Evolutionary conservation across 192 early-diverging fungal genomes (phyloP).

Genomic region (Martensiomyces pterosporus): DNA sequence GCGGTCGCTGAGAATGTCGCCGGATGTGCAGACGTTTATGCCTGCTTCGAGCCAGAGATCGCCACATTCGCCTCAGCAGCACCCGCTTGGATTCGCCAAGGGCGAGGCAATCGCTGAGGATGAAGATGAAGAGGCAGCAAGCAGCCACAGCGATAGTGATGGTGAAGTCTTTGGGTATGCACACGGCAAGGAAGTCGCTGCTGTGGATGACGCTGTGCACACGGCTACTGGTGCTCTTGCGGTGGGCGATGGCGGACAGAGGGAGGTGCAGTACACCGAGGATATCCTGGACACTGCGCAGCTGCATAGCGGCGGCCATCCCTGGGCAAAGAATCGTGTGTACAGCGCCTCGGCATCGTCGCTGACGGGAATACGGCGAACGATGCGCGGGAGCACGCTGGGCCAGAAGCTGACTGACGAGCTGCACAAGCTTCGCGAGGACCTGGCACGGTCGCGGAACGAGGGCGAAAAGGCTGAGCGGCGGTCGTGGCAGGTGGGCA

Average conservation of each 20-base stretch:
- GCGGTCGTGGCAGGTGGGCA: conserved; percentile 41
- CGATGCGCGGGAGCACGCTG: conserved; percentile 40
- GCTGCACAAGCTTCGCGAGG: conserved; percentile 30
- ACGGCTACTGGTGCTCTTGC: too few relatives aligned
- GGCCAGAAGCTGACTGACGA: conserved; percentile 51
- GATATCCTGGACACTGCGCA: neutral
- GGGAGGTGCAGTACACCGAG: neutral
- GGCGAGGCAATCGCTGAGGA: neutral
- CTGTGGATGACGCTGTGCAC: too few relatives aligned
- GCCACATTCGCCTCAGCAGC: too few relatives aligned
- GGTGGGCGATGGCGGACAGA: too few relatives aligned
- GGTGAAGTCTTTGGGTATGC: too few relatives aligned
- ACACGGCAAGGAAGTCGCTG: too few relatives aligned
- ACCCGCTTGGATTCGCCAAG: neutral
- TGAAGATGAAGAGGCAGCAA: conserved; percentile 3
- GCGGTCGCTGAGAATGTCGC: neutral
- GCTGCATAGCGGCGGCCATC: conserved; percentile 7
- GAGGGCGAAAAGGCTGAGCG: conserved; percentile 21
- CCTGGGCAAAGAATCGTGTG: conserved; percentile 25
- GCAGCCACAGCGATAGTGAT: conserved; percentile 6
- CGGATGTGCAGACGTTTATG: too few relatives aligned
- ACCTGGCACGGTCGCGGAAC: conserved; percentile 25
- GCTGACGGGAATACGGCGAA: conserved; percentile 14
- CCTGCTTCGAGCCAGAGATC: too few relatives aligned
- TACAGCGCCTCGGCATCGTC: conserved; percentile 35